Percentiles rank a stretch among this genome's conserved stretches.
Conservation (phyloP, 176 grass and related monocot genomes). For the Stipa capillata region DNA sequence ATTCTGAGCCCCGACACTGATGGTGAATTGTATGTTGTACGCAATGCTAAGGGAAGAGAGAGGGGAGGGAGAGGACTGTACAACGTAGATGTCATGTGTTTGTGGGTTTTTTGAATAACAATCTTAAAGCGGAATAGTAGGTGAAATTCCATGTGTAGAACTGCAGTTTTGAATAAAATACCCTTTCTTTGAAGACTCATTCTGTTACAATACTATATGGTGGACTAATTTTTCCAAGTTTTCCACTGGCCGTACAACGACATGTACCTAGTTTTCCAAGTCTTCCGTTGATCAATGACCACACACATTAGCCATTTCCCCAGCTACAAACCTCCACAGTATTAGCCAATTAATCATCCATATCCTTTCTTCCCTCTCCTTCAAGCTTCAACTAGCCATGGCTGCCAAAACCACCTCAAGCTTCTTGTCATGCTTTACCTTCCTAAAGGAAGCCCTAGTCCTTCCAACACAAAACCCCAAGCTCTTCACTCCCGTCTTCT, state of each 20-base stretch:
- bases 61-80: too few relatives aligned
- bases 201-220: neutral
- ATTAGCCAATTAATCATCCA: neutral
- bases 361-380: neutral
- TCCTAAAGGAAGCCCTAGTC: conserved; percentile 21
- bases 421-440: neutral
- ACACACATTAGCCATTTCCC: neutral
- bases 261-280: neutral
- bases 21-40: too few relatives aligned
- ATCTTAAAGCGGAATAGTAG: too few relatives aligned
- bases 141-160: neutral
- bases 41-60: too few relatives aligned
- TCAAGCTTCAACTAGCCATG: neutral
- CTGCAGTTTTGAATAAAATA: neutral
- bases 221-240: neutral
- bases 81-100: too few relatives aligned
- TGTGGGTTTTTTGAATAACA: too few relatives aligned
- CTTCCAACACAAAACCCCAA: conserved; percentile 5
- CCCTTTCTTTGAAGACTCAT: too few relatives aligned
- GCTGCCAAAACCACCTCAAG: neutral
- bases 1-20: too few relatives aligned
- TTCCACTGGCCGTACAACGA: neutral
- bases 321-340: neutral
- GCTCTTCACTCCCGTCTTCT: conserved; percentile 14
- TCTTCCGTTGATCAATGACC: neutral